These are phyloP conservation scores for Jasminum sambac DNA, from an alignment of 257 asterid genomes.

Conservation along the genomic window DNA sequence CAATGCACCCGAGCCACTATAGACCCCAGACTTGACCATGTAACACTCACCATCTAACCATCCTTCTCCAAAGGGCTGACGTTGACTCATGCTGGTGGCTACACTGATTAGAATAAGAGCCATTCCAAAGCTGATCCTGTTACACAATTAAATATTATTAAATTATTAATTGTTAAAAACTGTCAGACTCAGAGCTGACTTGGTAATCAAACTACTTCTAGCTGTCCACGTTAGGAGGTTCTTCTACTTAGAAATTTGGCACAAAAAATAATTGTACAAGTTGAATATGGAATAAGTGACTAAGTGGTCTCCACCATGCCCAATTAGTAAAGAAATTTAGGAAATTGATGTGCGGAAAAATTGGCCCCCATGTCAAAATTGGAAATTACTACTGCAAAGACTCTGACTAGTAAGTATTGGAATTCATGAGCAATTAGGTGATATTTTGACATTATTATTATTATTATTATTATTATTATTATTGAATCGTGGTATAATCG, in stretches of 20 bases:
- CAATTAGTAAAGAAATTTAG: neutral
- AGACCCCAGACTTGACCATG: constrained; percentile 71
- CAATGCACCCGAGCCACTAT: constrained; percentile 50
- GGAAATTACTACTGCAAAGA: no score
- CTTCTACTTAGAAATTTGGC: constrained; percentile 11
- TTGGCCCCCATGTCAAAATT: neutral
- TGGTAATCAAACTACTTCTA: constrained; percentile 9
- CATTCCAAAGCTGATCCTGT: constrained; percentile 75
- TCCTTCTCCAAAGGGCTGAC: constrained; percentile 68
- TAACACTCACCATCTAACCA: constrained; percentile 91
- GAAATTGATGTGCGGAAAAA: neutral
- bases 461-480: no score
- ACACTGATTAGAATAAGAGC: constrained; percentile 44
- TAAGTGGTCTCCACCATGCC: neutral
- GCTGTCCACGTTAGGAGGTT: constrained; percentile 44
- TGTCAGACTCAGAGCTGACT: neutral
- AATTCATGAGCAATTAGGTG: no score
- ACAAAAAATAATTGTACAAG: neutral
- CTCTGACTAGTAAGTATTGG: no score
- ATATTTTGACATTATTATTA: no score
- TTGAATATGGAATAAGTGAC: neutral
- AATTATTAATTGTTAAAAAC: neutral
- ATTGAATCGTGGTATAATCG: no score
- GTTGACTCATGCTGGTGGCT: constrained; percentile 70
- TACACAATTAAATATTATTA: neutral